A percentile compares a stretch with the other conserved stretches of the same genome.
These are phyloP conservation scores for Nematodospora valgi DNA, from an alignment of 805 yeast genomes.

Conservation along the genomic window DNA sequence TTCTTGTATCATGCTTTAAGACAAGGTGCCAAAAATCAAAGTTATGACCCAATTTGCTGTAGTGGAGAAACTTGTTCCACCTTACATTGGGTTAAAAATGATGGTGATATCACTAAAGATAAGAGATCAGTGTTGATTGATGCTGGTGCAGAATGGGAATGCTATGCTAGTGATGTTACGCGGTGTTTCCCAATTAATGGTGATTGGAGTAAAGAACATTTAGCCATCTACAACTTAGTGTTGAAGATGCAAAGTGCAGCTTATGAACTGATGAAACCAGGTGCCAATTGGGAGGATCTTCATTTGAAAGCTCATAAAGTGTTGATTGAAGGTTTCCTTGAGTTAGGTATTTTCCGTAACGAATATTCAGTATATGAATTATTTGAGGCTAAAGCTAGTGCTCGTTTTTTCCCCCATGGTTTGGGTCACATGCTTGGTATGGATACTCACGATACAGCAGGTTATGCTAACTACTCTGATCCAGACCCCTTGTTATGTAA, in stretches of 20 bases:
- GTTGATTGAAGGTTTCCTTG: conserved; percentile 64
- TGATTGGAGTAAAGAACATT: conserved; percentile 83
- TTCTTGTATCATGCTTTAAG: conserved; percentile 89
- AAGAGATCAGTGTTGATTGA: conserved; percentile 77
- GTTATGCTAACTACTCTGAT: conserved; percentile 81
- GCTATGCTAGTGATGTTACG: conserved; percentile 92
- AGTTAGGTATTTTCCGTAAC: conserved; percentile 69
- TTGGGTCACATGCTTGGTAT: conserved; percentile 90
- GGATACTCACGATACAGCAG: conserved; percentile 97
- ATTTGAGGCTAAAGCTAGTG: conserved; percentile 64
- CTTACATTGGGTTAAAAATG: conserved; percentile 83
- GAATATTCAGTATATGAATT: conserved; percentile 61
- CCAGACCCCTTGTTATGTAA: conserved; percentile 72
- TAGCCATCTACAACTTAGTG: conserved; percentile 77
- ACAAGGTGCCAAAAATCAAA: conserved; percentile 85
- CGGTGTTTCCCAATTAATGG: conserved; percentile 93
- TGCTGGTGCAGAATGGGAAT: conserved; percentile 97
- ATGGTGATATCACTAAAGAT: conserved; percentile 44
- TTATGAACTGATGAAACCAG: conserved; percentile 74
- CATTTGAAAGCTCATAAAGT: conserved; percentile 79
- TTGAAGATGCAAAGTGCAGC: conserved; percentile 76
- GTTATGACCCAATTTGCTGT: conserved; percentile 96
- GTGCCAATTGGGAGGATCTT: conserved; percentile 79
- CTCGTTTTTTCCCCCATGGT: conserved; percentile 91
- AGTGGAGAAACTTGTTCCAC: conserved; percentile 91